Evolutionary conservation across 129 eudicot species (phyloP), one percentile per base, ranked within the genome.

Genomic region (Lonicera japonica): DNA sequence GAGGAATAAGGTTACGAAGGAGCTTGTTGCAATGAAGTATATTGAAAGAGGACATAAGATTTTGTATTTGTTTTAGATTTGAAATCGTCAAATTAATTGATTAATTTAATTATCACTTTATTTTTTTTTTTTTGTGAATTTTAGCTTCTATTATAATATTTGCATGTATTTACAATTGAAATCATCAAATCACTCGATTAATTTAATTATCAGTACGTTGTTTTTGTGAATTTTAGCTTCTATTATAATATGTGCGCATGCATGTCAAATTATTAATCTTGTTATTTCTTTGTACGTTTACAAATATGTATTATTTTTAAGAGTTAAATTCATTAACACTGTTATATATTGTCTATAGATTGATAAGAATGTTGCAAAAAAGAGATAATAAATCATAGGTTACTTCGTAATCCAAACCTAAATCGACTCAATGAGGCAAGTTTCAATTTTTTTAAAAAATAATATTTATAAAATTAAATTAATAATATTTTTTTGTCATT

Each of bases 31-130:
- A 21, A 81, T 90, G 95, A 90, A 90, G 53, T 90, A 90, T 77
- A 90, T 90, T 60, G 97, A 90, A 73, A 80, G 97, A 77, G 97
- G 97, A 24, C 89, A 73, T 50, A 90, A 83, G 97, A 95, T 90
- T 12, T n/a, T 41, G 58, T 51, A 21, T 43, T 8, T 43, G 8
- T 43, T 8, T 38, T 29, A 14, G 15, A 25, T 54, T 8, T 61
- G 40, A 61, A 61, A 13, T 14, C 24, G 66, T 61, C 54, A 61
- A 45, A 22, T 38, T 21, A 62, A 3, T 22, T 45, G 9, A 21
- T 11, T 54, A 19, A 48, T 39, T 41, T 12, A 25, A 36, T 62
- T 62, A 11, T 70, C 25, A 10, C 20, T n/a, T n/a, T n/a, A n/a
- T n/a, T n/a, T 3, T 0, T 41, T 54, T 0, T 61, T 50, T 17